Percentiles rank a stretch among this genome's conserved stretches.
Conservation (phyloP, 768 basidiomycete genomes). For the Lyophyllum decastes region DNA sequence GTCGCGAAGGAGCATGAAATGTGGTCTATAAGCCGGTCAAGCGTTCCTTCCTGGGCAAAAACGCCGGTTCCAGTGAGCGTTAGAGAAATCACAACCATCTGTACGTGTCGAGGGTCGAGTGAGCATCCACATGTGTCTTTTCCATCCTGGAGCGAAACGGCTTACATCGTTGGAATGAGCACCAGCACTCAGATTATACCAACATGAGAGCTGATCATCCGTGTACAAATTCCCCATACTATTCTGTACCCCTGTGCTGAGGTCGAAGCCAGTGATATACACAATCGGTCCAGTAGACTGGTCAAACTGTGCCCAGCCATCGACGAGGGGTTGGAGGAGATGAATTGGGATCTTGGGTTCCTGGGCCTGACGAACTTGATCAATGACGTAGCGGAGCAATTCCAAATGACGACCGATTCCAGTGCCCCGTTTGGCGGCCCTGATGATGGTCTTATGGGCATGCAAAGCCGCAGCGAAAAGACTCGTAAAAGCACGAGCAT, state of each 20-base stretch:
- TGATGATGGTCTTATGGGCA: background rate
- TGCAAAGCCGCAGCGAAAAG: background rate
- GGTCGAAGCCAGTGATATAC: background rate
- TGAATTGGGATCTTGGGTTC: background rate
- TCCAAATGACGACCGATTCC: background rate
- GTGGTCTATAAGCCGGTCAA: background rate
- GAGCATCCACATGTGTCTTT: background rate
- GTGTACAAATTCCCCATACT: background rate
- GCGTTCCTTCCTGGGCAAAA: background rate
- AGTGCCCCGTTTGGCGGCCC: background rate
- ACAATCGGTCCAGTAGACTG: background rate
- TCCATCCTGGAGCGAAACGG: background rate
- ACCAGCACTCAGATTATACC: background rate
- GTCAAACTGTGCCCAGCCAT: background rate
- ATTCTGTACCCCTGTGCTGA: background rate
- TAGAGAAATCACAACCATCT: background rate
- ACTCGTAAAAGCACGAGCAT: background rate
- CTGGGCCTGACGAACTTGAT: background rate
- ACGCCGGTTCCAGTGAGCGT: background rate
- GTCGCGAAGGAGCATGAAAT: background rate
- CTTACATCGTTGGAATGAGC: background rate
- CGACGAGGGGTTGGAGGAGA: background rate
- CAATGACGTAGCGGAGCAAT: background rate
- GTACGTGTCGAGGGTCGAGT: background rate
- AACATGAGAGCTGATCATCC: background rate